These are phyloP conservation scores for Agapanthus africanus DNA, from an alignment of 106 monocot species.

Conservation along the genomic window DNA sequence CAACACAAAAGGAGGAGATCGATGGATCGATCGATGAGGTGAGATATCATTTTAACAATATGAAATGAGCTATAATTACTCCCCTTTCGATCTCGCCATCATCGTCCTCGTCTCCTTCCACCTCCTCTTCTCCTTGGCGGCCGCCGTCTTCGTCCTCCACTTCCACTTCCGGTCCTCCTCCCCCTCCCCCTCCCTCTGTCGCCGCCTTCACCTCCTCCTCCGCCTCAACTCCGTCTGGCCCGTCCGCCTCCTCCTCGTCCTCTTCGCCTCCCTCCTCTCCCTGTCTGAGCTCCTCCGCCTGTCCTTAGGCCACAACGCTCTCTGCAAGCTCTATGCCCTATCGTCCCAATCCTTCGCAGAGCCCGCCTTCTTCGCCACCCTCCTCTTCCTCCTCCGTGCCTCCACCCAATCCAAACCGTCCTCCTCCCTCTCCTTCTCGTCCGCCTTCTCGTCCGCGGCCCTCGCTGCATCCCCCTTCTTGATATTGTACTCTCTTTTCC, in stretches of 20 bases:
- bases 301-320: not conserved
- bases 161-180: slow-evolving; percentile 8
- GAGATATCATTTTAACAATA: too few species aligned
- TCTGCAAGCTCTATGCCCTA: slow-evolving; percentile 1
- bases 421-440: not conserved
- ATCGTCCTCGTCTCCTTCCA: slow-evolving; percentile 10
- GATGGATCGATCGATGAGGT: too few species aligned
- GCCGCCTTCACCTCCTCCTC: slow-evolving; percentile 9
- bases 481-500: not conserved
- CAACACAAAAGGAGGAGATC: too few species aligned
- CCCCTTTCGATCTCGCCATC: slow-evolving; percentile 8
- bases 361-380: slow-evolving; percentile 16
- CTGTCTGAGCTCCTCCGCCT: slow-evolving; percentile 1
- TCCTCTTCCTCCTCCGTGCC: slow-evolving; percentile 22
- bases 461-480: not conserved
- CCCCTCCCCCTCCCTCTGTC: not conserved
- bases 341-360: slow-evolving; percentile 14
- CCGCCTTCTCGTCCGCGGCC: not conserved
- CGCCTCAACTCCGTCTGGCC: slow-evolving; percentile 14
- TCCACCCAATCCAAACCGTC: slow-evolving; percentile 5
- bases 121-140: slow-evolving; percentile 3
- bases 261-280: slow-evolving; percentile 13
- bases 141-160: slow-evolving; percentile 7
- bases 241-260: slow-evolving; percentile 10
- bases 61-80: not conserved